Percentiles rank a stretch among this genome's conserved stretches.
phyloP scores from a whole-genome alignment of 257 asterid species.

The Asclepias syriaca region DNA sequence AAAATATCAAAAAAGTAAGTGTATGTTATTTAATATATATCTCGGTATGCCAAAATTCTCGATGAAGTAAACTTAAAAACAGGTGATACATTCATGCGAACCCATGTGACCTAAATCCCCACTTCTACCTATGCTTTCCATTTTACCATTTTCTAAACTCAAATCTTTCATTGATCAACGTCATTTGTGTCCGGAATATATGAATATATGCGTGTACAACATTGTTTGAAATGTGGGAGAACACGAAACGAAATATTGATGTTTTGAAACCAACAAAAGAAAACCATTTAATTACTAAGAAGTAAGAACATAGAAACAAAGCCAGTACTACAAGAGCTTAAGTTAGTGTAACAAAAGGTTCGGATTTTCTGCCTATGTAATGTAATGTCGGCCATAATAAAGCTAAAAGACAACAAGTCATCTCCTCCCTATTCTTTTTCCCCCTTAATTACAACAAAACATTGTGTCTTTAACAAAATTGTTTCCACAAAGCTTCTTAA shows the following conservation, averaged over 20 bases:
- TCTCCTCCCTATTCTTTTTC: constrained; percentile 9
- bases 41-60: not conserved
- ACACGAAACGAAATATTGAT: not conserved
- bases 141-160: not conserved
- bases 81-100: not conserved
- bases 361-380: constrained; percentile 19
- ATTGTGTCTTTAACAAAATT: constrained; percentile 10
- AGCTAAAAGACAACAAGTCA: constrained; percentile 35
- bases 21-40: no score
- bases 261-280: not conserved
- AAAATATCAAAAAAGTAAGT: no score
- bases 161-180: not conserved
- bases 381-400: constrained; percentile 48
- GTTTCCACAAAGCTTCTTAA: not conserved
- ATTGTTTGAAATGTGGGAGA: not conserved
- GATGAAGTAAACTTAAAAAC: not conserved
- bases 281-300: not conserved
- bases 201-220: no score
- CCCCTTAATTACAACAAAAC: constrained; percentile 25
- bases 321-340: not conserved
- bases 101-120: not conserved
- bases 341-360: constrained; percentile 29
- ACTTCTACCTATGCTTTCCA: not conserved
- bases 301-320: not conserved
- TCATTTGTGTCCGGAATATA: no score